phyloP scores from a whole-genome alignment of 257 asterid genomes.

The Solanum ossicruentum region DNA sequence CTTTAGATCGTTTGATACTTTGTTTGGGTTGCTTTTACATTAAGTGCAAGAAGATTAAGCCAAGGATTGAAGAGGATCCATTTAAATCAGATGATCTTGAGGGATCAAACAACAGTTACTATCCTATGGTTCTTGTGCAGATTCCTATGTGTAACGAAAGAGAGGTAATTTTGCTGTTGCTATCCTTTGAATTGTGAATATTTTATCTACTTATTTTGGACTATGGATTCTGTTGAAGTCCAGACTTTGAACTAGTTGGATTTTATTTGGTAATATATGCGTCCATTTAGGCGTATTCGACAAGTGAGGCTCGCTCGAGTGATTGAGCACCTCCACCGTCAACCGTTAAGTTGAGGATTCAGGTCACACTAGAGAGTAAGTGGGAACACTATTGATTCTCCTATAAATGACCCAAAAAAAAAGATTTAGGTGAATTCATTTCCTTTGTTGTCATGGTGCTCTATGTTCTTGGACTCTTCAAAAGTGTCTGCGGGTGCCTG shows the following conservation, averaged over 20 bases:
- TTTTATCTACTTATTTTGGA: neutral
- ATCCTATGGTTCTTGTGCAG: conserved; percentile 73
- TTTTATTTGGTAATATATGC: neutral
- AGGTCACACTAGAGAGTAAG: neutral
- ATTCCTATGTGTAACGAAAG: conserved; percentile 72
- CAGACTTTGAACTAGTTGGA: neutral
- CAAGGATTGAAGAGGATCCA: conserved; percentile 23
- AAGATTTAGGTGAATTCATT: neutral
- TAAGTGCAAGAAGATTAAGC: conserved; percentile 40
- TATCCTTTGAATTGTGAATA: neutral
- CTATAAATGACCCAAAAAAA: neutral
- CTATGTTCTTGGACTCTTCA: no score
- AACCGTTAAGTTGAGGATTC: neutral
- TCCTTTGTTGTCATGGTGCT: neutral
- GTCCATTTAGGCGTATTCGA: neutral
- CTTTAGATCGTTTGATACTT: conserved; percentile 46
- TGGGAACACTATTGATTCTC: neutral
- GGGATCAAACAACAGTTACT: conserved; percentile 9
- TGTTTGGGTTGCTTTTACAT: conserved; percentile 54
- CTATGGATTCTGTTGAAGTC: neutral
- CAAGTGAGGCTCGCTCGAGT: neutral
- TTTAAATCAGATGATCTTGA: conserved; percentile 26
- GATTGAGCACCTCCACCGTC: neutral
- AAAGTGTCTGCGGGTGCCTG: no score
- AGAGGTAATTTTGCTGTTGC: conserved; percentile 24